These are phyloP conservation scores for Selenicereus undatus DNA, from an alignment of 148 eudicot species.

Conservation along the genomic window DNA sequence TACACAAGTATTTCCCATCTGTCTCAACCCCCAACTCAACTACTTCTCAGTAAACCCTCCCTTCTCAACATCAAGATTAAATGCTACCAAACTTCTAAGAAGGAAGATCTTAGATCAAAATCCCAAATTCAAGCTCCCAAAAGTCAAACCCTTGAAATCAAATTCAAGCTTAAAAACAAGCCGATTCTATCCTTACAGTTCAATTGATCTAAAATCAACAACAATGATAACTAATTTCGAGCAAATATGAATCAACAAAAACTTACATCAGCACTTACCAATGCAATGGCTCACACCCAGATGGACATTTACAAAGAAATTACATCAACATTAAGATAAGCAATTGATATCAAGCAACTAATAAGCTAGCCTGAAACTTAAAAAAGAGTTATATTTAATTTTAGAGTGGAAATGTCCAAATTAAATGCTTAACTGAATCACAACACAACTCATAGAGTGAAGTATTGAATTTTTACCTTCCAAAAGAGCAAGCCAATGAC, in stretches of 20 bases:
- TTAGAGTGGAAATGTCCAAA: no score
- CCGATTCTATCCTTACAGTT: slow-evolving; percentile 1
- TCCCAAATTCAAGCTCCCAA: slow-evolving; percentile 13
- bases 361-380: no score
- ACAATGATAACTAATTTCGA: neutral
- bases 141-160: slow-evolving; percentile 31
- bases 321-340: no score
- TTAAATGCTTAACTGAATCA: no score
- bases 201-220: slow-evolving; percentile 8
- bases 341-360: no score
- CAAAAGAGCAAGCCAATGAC: no score
- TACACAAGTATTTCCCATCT: slow-evolving; percentile 66
- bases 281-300: slow-evolving; percentile 11
- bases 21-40: slow-evolving; percentile 8
- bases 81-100: slow-evolving; percentile 4
- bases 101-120: slow-evolving; percentile 21
- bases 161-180: slow-evolving; percentile 11
- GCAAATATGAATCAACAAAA: slow-evolving; percentile 1
- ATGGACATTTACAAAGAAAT: no score
- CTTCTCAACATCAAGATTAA: slow-evolving; percentile 31
- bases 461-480: no score
- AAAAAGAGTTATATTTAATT: no score
- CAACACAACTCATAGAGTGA: no score
- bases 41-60: slow-evolving; percentile 17
- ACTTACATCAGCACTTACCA: neutral